Conservation (phyloP, 179 eudicot genomes). For the Silene vulgaris region DNA sequence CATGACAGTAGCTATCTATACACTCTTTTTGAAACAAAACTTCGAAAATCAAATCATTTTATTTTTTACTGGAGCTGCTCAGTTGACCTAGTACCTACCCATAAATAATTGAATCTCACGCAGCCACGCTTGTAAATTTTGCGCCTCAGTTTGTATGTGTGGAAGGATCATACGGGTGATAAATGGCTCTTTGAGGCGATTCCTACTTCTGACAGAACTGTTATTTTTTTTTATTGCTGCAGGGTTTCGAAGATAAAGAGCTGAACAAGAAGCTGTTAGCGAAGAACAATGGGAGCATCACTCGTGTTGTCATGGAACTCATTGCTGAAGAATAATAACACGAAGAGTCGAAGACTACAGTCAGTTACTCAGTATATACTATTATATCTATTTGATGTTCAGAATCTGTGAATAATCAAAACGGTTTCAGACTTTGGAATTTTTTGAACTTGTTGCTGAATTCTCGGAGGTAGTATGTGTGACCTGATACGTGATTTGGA, state of each 20-base stretch:
- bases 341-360: too few species aligned
- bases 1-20: background rate
- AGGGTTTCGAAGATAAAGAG: conserved; percentile 56
- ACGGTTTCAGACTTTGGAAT: background rate
- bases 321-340: conserved; percentile 34
- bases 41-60: background rate
- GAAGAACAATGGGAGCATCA: conserved; percentile 72
- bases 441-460: background rate
- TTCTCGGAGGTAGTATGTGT: conserved; percentile 3
- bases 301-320: conserved; percentile 68
- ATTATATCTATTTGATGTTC: background rate
- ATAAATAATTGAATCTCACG: background rate
- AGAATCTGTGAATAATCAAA: background rate
- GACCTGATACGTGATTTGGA: background rate
- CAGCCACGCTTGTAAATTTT: background rate
- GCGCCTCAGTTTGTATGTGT: background rate
- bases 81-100: background rate
- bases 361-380: background rate
- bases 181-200: background rate
- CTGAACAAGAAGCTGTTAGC: conserved; percentile 55
- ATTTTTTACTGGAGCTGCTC: too few species aligned
- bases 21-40: background rate
- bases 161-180: background rate
- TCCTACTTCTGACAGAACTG: background rate
- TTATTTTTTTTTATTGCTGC: background rate